phyloP scores from a whole-genome alignment of 2,329 filamentous ascomycete genomes.

The Escovopsis sp. region DNA sequence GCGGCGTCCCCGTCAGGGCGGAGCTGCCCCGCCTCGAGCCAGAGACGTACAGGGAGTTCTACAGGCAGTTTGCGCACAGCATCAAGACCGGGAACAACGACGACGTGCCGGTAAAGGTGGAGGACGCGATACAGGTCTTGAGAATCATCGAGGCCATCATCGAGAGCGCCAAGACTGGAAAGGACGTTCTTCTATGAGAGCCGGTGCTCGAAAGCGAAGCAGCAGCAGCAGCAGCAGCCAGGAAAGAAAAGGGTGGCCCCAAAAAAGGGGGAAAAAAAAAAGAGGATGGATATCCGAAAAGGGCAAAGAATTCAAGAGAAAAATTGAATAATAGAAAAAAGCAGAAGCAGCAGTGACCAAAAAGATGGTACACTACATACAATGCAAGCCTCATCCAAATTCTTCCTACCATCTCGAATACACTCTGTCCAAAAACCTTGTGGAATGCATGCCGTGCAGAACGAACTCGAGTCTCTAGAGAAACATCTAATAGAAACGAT shows the following conservation, averaged over 20 bases:
- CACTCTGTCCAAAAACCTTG: too few species aligned
- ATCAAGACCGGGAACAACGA: conserved; percentile 32
- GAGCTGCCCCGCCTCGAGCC: conserved; percentile 45
- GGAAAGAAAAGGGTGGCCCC: background rate
- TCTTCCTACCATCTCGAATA: too few species aligned
- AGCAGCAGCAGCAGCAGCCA: background rate
- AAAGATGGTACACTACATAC: too few species aligned
- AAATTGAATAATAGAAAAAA: background rate
- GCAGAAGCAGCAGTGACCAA: too few species aligned
- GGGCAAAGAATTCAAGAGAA: background rate
- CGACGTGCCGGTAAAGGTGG: conserved; percentile 36
- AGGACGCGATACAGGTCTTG: conserved; percentile 38
- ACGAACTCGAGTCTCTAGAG: too few species aligned
- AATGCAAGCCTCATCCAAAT: too few species aligned
- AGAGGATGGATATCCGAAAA: background rate
- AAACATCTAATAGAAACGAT: too few species aligned
- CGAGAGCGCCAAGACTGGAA: conserved; percentile 34
- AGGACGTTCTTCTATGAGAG: conserved; percentile 24
- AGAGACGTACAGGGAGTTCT: conserved; percentile 55
- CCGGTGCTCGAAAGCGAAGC: background rate
- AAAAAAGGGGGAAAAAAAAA: background rate
- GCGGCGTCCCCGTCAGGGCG: conserved; percentile 35
- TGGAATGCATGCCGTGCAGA: too few species aligned
- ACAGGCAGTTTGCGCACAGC: conserved; percentile 36
- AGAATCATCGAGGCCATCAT: conserved; percentile 35